These are phyloP conservation scores for Amoebophrya sp. DNA, from an alignment of 169 alveolate genomes.

Conservation along the genomic window DNA sequence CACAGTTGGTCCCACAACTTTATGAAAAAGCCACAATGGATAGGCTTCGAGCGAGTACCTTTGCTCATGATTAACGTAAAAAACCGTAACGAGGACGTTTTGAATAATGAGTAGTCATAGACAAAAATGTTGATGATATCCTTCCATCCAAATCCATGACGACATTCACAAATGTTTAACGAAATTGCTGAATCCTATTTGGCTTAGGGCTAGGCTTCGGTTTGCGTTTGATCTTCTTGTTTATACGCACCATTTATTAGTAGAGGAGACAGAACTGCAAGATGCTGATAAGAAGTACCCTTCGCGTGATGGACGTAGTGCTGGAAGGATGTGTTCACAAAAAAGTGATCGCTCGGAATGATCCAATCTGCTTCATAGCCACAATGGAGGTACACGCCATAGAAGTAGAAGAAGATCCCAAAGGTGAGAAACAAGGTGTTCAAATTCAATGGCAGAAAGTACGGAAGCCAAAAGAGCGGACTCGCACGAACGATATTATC, in stretches of 20 bases:
- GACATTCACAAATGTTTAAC: too few relatives aligned
- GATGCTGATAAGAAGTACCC: too few relatives aligned
- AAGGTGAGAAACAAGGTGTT: background rate
- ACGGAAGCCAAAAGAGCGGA: background rate
- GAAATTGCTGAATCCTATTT: too few relatives aligned
- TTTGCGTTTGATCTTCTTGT: too few relatives aligned
- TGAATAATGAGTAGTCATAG: background rate
- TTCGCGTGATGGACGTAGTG: conserved; percentile 29
- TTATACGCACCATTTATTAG: too few relatives aligned
- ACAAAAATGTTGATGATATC: too few relatives aligned
- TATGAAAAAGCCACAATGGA: background rate
- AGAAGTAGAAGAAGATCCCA: background rate
- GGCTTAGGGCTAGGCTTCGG: too few relatives aligned
- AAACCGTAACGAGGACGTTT: background rate
- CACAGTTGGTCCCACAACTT: background rate
- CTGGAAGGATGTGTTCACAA: background rate
- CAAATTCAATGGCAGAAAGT: background rate
- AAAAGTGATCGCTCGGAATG: background rate
- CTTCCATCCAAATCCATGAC: too few relatives aligned
- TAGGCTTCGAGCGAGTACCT: background rate
- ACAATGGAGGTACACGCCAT: conserved; percentile 21
- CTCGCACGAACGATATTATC: background rate
- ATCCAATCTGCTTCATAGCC: conserved; percentile 16
- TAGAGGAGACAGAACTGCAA: too few relatives aligned
- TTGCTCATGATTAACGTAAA: background rate